Base-by-base conservation (phyloP, 2,329 filamentous ascomycete species). In the Hypomyces rosellus region DNA sequence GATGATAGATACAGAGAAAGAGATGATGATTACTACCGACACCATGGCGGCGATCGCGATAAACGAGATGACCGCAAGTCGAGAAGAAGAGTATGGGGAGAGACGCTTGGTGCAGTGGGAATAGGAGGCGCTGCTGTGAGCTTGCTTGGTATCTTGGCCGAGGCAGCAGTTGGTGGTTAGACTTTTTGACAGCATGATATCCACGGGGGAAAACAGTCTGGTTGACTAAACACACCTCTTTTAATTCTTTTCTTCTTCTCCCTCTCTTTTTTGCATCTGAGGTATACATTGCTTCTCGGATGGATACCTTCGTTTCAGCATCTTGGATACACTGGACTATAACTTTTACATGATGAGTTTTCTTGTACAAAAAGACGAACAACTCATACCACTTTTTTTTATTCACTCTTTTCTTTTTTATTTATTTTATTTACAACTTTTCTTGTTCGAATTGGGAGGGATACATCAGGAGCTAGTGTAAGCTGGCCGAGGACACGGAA, bases 111-210 rank as follows among this genome's bases (percentile, higher is more conserved):
- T 2, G 78, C 77, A 1, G 81, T 79, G 5, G 76, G 81, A 1
- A 77, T 85, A 30, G 81, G 81, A 4, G 78, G 81, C 9, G 80
- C 80, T 0, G 80, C 81, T 1, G 79, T 75, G 3, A 81, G 78
- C 48, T 63, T 84, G 53, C 59, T 84, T 42, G 76, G 75, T 48
- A 78, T 83, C 1, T 64, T 84, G 33, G 74, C 76, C 4, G 79
- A 84, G 60, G 80, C 80, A 22, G 79, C 78, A 4, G 62, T 62
- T 9, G 64, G 57, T 5, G 25, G 25, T 8, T 30, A 30, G 25
- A 30, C 25, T 30, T 6, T 30, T 30, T 7, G 25, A 30, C 25
- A 30, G 8, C 25, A 30, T 8, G 25, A 30, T 11, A 30, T 30
- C 2, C 6, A 30, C 9, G 25, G 9, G 9, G 25, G 8, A 51